Evolutionary conservation across 2,329 filamentous ascomycete species (phyloP).

Genomic region (Alternaria conjuncta): DNA sequence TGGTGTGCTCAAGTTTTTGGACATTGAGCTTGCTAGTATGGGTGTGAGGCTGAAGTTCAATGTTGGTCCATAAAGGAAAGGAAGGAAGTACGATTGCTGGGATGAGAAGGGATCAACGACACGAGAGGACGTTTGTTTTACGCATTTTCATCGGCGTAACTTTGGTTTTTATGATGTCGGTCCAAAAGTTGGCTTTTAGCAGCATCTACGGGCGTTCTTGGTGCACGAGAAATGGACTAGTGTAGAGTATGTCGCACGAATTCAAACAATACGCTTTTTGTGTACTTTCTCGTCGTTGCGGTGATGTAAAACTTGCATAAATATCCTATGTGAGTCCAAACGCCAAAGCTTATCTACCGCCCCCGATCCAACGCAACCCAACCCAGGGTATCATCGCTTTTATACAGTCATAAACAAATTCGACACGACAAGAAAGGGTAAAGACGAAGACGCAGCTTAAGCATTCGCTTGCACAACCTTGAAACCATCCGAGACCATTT

Average conservation of each 20-base stretch:
- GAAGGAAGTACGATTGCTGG: too few species aligned
- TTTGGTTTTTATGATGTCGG: background rate
- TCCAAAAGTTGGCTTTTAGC: background rate
- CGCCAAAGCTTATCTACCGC: background rate
- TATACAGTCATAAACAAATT: background rate
- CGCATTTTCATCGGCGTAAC: background rate
- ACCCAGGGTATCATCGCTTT: background rate
- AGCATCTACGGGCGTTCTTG: background rate
- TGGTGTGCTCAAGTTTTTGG: constrained; percentile 88
- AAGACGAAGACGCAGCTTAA: background rate
- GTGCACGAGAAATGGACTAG: background rate
- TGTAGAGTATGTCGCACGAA: background rate
- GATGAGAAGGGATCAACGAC: background rate
- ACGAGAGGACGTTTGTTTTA: background rate
- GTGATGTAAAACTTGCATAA: too few species aligned
- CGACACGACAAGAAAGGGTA: background rate
- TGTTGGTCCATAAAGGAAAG: constrained; percentile 59
- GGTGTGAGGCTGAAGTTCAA: constrained; percentile 93
- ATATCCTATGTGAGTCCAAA: background rate
- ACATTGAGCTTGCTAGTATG: constrained; percentile 96
- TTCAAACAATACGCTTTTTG: background rate
- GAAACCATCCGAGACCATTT: constrained; percentile 77
- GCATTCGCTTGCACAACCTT: constrained; percentile 54
- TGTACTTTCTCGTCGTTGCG: background rate
- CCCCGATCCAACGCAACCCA: background rate